Evolutionary conservation across 352 stramenopile genomes (phyloP).

Genomic region (Saprolegnia diclina): DNA sequence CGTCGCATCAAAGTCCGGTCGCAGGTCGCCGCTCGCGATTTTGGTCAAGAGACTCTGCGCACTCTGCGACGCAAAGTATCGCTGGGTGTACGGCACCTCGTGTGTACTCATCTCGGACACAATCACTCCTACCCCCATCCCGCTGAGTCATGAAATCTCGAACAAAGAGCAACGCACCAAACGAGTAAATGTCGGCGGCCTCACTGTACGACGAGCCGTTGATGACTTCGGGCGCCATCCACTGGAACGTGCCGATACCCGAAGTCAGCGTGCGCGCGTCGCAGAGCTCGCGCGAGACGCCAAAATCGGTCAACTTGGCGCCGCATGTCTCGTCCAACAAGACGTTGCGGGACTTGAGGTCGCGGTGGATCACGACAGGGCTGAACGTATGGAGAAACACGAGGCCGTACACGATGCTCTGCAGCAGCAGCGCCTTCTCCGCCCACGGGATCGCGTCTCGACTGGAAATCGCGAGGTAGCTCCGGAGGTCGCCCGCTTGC

Average conservation of each 20-base stretch:
- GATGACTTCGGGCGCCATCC: conserved; percentile 37
- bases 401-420: conserved; percentile 33
- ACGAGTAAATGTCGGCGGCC: conserved; percentile 23
- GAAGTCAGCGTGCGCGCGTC: conserved; percentile 30
- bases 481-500: conserved; percentile 13
- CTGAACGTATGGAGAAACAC: conserved; percentile 35
- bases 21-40: neutral
- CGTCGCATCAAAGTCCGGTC: conserved; percentile 11
- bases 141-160: neutral
- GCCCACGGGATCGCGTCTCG: neutral
- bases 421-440: neutral
- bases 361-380: conserved; percentile 34
- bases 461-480: neutral
- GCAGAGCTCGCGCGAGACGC: conserved; percentile 29
- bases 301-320: conserved; percentile 42
- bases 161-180: conserved; percentile 1
- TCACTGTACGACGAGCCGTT: conserved; percentile 33
- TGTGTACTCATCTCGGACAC: conserved; percentile 65
- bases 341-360: conserved; percentile 47
- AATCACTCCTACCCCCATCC: neutral
- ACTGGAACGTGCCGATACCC: conserved; percentile 36
- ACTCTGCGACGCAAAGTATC: neutral
- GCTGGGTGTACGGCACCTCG: conserved; percentile 50
- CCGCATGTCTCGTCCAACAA: conserved; percentile 34
- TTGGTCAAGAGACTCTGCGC: neutral